Conservation (phyloP, 2,329 filamentous ascomycete species). For the Westerdykella sp. region DNA sequence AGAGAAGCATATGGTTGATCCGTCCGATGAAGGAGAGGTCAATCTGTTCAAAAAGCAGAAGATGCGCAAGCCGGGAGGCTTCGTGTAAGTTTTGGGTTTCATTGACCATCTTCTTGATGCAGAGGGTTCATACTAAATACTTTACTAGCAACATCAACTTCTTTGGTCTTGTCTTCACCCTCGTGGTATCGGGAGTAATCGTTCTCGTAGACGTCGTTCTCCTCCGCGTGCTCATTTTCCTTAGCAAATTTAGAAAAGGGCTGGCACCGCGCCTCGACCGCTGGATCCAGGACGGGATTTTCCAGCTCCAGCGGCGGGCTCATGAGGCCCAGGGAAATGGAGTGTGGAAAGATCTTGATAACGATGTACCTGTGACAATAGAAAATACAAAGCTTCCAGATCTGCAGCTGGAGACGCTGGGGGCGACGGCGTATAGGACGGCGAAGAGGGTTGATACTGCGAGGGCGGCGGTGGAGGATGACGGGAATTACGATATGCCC, state of each 20-base stretch:
- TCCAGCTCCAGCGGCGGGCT: slow-evolving; percentile 21
- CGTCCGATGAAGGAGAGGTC: slow-evolving; percentile 7
- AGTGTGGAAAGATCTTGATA: slow-evolving; percentile 10
- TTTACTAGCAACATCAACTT: slow-evolving; percentile 16
- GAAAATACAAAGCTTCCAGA: neutral
- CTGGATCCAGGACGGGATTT: slow-evolving; percentile 24
- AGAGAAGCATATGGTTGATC: neutral
- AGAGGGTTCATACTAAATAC: neutral
- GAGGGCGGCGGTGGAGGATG: too few relatives aligned
- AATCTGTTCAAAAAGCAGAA: slow-evolving; percentile 10
- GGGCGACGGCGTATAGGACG: too few relatives aligned
- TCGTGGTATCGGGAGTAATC: slow-evolving; percentile 9
- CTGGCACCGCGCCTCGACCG: slow-evolving; percentile 17
- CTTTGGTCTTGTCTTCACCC: slow-evolving; percentile 16
- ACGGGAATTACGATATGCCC: too few relatives aligned
- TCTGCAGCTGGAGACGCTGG: neutral
- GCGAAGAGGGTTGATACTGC: too few relatives aligned
- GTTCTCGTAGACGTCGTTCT: slow-evolving; percentile 10
- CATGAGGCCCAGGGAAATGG: slow-evolving; percentile 15
- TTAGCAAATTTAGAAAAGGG: slow-evolving; percentile 8
- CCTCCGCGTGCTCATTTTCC: slow-evolving; percentile 14
- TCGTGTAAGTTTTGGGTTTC: slow-evolving; percentile 10
- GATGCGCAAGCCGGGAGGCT: slow-evolving; percentile 15
- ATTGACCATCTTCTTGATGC: neutral
- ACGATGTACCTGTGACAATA: slow-evolving; percentile 12